Conservation (phyloP, 2,329 filamentous ascomycete species). For the Clonostachys rhizophaga region DNA sequence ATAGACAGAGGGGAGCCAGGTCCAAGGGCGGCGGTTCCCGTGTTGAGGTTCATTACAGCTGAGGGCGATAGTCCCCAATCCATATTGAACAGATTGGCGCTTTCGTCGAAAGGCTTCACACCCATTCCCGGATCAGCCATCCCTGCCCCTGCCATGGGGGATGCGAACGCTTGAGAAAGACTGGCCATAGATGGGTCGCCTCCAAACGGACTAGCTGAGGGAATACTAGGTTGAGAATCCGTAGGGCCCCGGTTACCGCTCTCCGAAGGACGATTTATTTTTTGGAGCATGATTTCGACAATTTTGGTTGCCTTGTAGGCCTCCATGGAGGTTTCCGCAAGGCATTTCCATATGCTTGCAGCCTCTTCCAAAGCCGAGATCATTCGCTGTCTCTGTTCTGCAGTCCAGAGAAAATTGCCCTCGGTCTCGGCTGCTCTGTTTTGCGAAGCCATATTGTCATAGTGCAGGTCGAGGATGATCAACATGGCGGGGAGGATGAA, state of each 20-base stretch:
- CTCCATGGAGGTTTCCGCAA: conserved; percentile 77
- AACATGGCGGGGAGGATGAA: conserved; percentile 85
- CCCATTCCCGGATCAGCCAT: conserved; percentile 13
- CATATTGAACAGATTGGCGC: conserved; percentile 33
- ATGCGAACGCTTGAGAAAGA: conserved; percentile 3
- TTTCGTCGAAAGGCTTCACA: conserved; percentile 25
- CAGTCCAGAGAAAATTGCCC: conserved; percentile 49
- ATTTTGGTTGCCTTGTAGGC: conserved; percentile 81
- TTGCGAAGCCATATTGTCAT: conserved; percentile 47
- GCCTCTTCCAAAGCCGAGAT: conserved; percentile 67
- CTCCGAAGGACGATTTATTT: conserved; percentile 45
- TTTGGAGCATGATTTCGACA: conserved; percentile 79
- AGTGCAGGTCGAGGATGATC: conserved; percentile 76
- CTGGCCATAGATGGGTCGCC: no score
- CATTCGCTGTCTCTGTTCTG: conserved; percentile 68
- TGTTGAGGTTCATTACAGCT: conserved; percentile 5
- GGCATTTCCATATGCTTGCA: conserved; percentile 73
- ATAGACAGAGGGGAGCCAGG: conserved; percentile 44
- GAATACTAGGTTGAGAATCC: no score
- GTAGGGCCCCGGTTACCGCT: no score
- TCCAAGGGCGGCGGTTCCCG: conserved; percentile 4
- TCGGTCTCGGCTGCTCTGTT: conserved; percentile 30
- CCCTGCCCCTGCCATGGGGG: conserved; percentile 14
- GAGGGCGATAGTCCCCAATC: conserved; percentile 31
- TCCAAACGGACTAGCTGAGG: no score